Evolutionary conservation across 148 eudicot genomes (phyloP).

Genomic region (Vaccinium macrocarpon): DNA sequence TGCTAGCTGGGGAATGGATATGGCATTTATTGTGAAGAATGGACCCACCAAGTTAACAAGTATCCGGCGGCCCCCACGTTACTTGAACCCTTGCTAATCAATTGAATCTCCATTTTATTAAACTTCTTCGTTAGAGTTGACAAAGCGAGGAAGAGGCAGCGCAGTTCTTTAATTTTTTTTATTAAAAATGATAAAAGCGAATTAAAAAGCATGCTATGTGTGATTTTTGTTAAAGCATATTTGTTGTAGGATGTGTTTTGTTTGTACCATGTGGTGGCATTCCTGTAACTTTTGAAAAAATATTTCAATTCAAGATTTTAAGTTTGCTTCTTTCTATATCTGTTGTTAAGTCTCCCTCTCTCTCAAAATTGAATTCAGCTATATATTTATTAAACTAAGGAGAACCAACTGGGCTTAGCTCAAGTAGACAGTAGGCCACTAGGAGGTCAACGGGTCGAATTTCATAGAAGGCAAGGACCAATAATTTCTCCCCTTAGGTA

Average conservation of each 20-base stretch:
- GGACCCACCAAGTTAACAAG: not conserved
- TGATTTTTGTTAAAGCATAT: not conserved
- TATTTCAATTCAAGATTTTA: not conserved
- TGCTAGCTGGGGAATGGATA: conserved; percentile 9
- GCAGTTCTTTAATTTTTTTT: not conserved
- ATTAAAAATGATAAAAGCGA: not conserved
- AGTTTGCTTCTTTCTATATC: not conserved
- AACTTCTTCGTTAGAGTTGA: not conserved
- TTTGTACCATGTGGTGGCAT: too few relatives aligned
- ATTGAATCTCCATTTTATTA: too few relatives aligned
- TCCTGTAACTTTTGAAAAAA: too few relatives aligned
- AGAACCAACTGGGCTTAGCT: too few relatives aligned
- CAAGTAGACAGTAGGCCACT: too few relatives aligned
- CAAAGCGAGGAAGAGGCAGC: not conserved
- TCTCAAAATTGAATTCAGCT: too few relatives aligned
- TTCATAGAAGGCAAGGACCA: too few relatives aligned
- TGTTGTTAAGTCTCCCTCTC: too few relatives aligned
- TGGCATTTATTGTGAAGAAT: not conserved
- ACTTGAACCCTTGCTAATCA: conserved; percentile 2
- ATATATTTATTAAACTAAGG: too few relatives aligned
- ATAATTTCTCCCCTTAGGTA: too few relatives aligned
- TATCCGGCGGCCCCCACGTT: not conserved
- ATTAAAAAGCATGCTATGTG: not conserved
- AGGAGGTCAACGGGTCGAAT: too few relatives aligned
- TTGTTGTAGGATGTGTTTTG: too few relatives aligned